phyloP scores from a whole-genome alignment of 352 stramenopile species.

The Globisporangium orthogonon region DNA sequence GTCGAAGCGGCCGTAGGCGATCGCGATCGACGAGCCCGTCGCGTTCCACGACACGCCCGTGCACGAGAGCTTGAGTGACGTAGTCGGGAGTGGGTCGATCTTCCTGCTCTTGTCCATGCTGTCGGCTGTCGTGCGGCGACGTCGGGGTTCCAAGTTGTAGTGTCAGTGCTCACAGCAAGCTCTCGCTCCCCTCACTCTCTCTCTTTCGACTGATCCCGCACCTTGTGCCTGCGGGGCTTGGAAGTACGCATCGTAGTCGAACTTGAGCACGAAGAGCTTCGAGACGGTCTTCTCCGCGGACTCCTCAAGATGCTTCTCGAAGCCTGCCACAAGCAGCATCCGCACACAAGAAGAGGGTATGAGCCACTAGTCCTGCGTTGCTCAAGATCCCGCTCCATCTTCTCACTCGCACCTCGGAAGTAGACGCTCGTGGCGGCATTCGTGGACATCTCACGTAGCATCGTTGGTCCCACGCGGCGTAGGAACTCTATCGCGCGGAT shows the following conservation, averaged over 20 bases:
- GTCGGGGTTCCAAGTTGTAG: no score
- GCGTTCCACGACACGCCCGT: slow-evolving; percentile 85
- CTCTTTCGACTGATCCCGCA: background rate
- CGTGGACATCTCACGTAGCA: slow-evolving; percentile 55
- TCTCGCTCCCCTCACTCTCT: background rate
- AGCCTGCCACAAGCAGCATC: slow-evolving; percentile 18
- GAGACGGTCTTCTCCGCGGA: slow-evolving; percentile 54
- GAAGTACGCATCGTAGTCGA: slow-evolving; percentile 73
- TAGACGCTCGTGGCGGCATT: slow-evolving; percentile 31
- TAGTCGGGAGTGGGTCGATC: slow-evolving; percentile 3
- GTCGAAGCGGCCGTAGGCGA: slow-evolving; percentile 81
- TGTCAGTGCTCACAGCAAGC: background rate
- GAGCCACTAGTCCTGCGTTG: background rate
- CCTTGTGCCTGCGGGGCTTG: slow-evolving; percentile 27
- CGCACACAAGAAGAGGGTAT: background rate
- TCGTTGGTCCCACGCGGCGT: slow-evolving; percentile 30
- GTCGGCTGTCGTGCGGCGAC: background rate
- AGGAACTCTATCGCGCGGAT: slow-evolving; percentile 31
- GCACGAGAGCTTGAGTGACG: slow-evolving; percentile 62
- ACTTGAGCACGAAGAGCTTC: slow-evolving; percentile 56
- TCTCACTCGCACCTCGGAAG: slow-evolving; percentile 28
- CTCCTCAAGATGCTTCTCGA: slow-evolving; percentile 55
- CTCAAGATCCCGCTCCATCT: background rate
- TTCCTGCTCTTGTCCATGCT: slow-evolving; percentile 15
- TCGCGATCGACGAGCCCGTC: slow-evolving; percentile 75